Percentiles rank a stretch among this genome's conserved stretches.
These are phyloP conservation scores for Sphaerobolus stellatus DNA, from an alignment of 1,284 basidiomycete species.

Conservation along the genomic window DNA sequence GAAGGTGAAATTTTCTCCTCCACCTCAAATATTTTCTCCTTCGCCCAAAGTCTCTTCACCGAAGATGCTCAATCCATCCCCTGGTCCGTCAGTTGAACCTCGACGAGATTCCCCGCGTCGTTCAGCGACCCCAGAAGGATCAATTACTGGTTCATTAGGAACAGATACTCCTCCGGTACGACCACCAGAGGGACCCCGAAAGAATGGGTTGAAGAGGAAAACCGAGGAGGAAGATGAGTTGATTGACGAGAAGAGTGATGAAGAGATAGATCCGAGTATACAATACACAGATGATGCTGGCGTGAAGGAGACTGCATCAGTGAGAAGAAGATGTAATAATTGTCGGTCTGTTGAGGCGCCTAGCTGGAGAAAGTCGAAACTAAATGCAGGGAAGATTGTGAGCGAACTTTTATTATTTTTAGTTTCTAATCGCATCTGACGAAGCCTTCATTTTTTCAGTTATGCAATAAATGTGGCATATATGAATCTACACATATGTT, in stretches of 20 bases:
- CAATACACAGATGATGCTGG: conserved; percentile 11
- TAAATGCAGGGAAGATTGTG: conserved; percentile 5
- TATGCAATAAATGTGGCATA: conserved; percentile 14
- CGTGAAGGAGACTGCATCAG: conserved; percentile 4
- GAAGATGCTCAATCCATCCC: neutral
- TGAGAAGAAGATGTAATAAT: conserved; percentile 8
- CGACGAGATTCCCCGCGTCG: neutral
- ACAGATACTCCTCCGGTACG: neutral
- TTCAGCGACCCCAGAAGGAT: too few relatives aligned
- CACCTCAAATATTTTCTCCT: too few relatives aligned
- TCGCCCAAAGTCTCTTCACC: neutral
- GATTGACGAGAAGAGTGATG: neutral
- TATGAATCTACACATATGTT: conserved; percentile 13
- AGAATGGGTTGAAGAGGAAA: neutral
- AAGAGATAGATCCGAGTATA: neutral
- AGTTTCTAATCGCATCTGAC: neutral
- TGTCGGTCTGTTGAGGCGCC: conserved; percentile 8
- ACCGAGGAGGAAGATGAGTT: neutral
- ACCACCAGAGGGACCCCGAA: conserved; percentile 3
- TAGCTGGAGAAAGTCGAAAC: conserved; percentile 12
- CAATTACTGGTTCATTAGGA: too few relatives aligned
- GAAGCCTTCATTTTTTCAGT: neutral
- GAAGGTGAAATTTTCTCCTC: too few relatives aligned
- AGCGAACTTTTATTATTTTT: neutral
- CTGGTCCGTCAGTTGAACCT: neutral